Evolutionary conservation across 2,329 filamentous ascomycete genomes (phyloP).

Genomic region (Fusarium lateritium): DNA sequence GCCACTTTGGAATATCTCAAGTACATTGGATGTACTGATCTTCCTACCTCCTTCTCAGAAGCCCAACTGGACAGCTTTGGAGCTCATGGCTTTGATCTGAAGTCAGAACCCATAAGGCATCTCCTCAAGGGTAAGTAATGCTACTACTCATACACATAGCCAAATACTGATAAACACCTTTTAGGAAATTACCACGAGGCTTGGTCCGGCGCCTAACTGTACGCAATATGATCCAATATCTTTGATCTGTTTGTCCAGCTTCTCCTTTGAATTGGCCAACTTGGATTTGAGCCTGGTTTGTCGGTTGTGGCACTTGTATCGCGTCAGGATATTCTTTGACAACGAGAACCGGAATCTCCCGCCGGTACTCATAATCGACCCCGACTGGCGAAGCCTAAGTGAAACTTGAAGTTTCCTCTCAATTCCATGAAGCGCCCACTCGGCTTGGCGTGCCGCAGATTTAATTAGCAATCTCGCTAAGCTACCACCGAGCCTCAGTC

Average conservation of each 20-base stretch:
- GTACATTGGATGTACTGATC: slow-evolving; percentile 69
- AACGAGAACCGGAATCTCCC: too few species aligned
- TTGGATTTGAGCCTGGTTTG: not conserved
- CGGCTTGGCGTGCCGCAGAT: too few species aligned
- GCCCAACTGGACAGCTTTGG: slow-evolving; percentile 81
- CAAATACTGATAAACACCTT: not conserved
- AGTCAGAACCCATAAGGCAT: slow-evolving; percentile 22
- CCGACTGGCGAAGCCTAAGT: too few species aligned
- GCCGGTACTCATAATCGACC: too few species aligned
- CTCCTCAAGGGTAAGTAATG: slow-evolving; percentile 12
- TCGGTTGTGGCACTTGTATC: too few species aligned
- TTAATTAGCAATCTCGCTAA: too few species aligned
- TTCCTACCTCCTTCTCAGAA: slow-evolving; percentile 79
- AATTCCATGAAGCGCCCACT: too few species aligned
- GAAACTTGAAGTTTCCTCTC: too few species aligned
- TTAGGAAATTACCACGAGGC: slow-evolving; percentile 15
- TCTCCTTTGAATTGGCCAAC: not conserved
- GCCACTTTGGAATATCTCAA: slow-evolving; percentile 78
- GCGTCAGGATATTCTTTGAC: too few species aligned
- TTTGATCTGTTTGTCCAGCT: not conserved
- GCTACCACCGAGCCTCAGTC: too few species aligned
- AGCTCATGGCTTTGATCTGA: slow-evolving; percentile 59
- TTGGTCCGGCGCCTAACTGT: slow-evolving; percentile 14
- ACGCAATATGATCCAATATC: not conserved
- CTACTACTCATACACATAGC: not conserved